Percentiles rank a stretch among this genome's conserved stretches.
Conservation (phyloP, 495 filamentous ascomycete genomes). For the Podospora fimiseda region DNA sequence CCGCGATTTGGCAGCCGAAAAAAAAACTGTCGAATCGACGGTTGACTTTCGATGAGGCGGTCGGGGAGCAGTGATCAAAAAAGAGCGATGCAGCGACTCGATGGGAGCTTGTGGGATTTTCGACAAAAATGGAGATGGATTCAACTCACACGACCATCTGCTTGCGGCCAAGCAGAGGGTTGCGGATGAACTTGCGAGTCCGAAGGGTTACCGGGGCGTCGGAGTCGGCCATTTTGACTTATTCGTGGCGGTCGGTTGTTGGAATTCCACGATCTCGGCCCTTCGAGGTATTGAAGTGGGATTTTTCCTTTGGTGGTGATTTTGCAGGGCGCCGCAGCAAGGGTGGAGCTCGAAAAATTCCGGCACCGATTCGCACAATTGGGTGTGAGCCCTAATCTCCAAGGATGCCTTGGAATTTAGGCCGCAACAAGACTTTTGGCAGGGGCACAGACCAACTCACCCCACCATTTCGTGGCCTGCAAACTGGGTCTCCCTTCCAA, state of each 20-base stretch:
- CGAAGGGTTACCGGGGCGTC: constrained; percentile 85
- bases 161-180: constrained; percentile 95
- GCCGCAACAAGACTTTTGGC: not conserved
- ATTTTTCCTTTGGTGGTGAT: constrained; percentile 23
- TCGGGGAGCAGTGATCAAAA: not conserved
- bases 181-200: constrained; percentile 99
- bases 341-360: constrained; percentile 27
- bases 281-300: constrained; percentile 15
- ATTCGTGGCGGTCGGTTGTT: constrained; percentile 23
- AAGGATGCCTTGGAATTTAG: constrained; percentile 14
- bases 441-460: not conserved
- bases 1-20: constrained; percentile 2
- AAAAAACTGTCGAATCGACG: constrained; percentile 11
- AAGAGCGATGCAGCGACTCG: not conserved
- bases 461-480: not conserved
- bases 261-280: constrained; percentile 24
- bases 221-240: constrained; percentile 73
- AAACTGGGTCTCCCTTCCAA: not conserved
- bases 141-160: constrained; percentile 99
- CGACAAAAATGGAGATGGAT: too few species aligned
- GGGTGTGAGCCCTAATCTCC: constrained; percentile 29
- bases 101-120: too few species aligned
- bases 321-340: constrained; percentile 22
- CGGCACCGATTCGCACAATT: constrained; percentile 18
- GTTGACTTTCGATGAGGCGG: constrained; percentile 1